These are phyloP conservation scores for Aureobasidium sp. DNA, from an alignment of 2,329 filamentous ascomycete genomes.

Conservation along the genomic window DNA sequence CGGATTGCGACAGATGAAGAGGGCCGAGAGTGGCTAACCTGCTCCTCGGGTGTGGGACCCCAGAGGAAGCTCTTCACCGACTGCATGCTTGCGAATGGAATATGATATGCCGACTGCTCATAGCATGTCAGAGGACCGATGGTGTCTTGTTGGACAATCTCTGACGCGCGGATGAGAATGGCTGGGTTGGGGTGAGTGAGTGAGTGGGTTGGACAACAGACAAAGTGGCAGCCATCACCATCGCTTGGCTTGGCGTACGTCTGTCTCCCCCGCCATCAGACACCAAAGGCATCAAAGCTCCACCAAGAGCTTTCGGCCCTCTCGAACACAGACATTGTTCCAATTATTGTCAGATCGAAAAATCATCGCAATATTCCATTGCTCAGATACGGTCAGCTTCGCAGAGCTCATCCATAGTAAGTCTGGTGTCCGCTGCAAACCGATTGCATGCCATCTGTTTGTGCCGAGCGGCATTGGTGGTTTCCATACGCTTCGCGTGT, in stretches of 20 bases:
- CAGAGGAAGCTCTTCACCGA: slow-evolving; percentile 77
- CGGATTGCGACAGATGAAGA: slow-evolving; percentile 5
- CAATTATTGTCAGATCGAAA: background rate
- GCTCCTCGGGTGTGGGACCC: slow-evolving; percentile 85
- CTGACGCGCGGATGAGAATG: background rate
- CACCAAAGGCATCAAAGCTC: background rate
- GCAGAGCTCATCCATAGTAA: background rate
- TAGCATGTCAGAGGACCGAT: background rate
- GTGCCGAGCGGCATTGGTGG: background rate
- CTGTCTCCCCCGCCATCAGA: background rate
- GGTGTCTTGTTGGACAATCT: background rate
- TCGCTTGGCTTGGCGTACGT: slow-evolving; percentile 6
- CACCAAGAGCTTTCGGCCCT: background rate
- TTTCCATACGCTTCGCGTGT: slow-evolving; percentile 12
- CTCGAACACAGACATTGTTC: background rate
- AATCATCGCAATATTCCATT: background rate
- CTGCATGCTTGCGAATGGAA: slow-evolving; percentile 58
- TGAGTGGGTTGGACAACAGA: background rate
- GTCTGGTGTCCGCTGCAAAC: background rate
- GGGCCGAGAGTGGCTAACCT: slow-evolving; percentile 51
- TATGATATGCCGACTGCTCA: background rate
- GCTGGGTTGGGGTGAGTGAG: background rate
- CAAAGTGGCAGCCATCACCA: background rate
- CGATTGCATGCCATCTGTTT: background rate
- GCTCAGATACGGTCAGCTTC: background rate